Base-by-base conservation (phyloP, 768 basidiomycete genomes). In the Lentinula sp. region DNA sequence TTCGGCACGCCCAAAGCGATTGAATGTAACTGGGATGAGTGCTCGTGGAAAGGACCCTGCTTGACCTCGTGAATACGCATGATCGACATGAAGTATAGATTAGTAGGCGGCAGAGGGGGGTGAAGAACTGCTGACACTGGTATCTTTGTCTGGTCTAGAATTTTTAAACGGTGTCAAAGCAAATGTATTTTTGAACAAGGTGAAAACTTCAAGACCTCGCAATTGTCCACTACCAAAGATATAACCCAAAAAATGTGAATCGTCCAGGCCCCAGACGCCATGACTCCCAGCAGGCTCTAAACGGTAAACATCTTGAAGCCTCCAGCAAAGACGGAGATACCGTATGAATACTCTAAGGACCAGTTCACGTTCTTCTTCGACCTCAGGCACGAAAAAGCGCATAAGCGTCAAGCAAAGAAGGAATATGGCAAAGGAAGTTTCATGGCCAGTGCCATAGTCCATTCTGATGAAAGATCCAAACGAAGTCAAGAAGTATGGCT, bases 361-460 rank as follows among this genome's bases (percentile, higher is more conserved):
- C 10, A 83, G 68, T 23, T 74, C 74, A 6, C 86, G 83, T 68
- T 93, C 91, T 67, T 91, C 83, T 12, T 80, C 76, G 1, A 79
- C 76, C 9, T 74, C 71, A 1, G 88, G 84, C 28, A 82, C 69
- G 57, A 89, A 77, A 66, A 89, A 84, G 6, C 90, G 82, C 35
- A 87, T 71, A 41, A 92, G 83, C n/a, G 84, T 79, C 58, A 93
- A 78, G 63, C 81, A 83, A 12, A 90, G 78, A 7, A 98, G 79
- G 62, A 93, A 90, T 16, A 95, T 75, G 6, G 83, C 84, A 69
- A 97, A 98, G 0, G 91, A 88, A 0, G 93, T 82, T 76, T 98
- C 97, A 67, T 99, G 97, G 0, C 97, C 97, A 3, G 93, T 94
- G 1, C 97, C 96, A 69, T 98, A 98, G 77, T 99, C 97, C 76